Evolutionary conservation across 176 grass and related monocot species (phyloP), one percentile per base, ranked within the genome.

Genomic region (Musa schizocarpa): DNA sequence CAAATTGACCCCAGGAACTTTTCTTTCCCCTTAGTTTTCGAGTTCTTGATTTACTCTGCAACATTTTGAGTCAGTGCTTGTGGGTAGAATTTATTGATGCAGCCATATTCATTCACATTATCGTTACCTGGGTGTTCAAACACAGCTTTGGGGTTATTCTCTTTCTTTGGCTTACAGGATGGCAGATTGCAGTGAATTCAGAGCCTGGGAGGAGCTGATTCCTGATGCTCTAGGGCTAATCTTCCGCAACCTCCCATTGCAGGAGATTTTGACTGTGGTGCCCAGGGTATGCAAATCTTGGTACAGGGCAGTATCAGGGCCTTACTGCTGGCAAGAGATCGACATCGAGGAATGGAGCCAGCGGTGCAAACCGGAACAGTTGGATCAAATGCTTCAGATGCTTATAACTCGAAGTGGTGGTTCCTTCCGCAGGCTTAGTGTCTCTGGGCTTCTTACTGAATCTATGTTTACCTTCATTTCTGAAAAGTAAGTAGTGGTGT

Each of bases 271-370:
- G 78, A 99, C 86, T 17, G 88, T 99, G 14, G 69, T 99, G 61
- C 96, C 96, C 19, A 74, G 82, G 66, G 96, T 99, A 53, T 99
- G 96, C 86, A 99, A 89, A 50, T 84, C 91, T 19, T 99, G 96
- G 96, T 52, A 61, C 26, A 70, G 80, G 54, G 88, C 85, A 9
- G 90, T 95, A 7, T 52, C 86, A 3, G 96, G 96, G 13, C 96
- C 96, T 16, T 99, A 99, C 79, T 89, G 88, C 77, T 99, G 95
- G 95, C 90, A 91, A 78, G 86, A 94, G 57, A 94, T 99, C 71
- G 95, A 94, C 76, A 92, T 99, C 64, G 86, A 87, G 84, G 95
- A 99, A 54, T 99, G 95, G 95, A 89, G 95, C 81, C 82, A 91
- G 84, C 90, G 89, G 77, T 86, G 86, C 68, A 88, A 80, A 53